These are phyloP conservation scores for Xerocomus amazonicus DNA, from an alignment of 1,284 basidiomycete genomes.

Conservation along the genomic window DNA sequence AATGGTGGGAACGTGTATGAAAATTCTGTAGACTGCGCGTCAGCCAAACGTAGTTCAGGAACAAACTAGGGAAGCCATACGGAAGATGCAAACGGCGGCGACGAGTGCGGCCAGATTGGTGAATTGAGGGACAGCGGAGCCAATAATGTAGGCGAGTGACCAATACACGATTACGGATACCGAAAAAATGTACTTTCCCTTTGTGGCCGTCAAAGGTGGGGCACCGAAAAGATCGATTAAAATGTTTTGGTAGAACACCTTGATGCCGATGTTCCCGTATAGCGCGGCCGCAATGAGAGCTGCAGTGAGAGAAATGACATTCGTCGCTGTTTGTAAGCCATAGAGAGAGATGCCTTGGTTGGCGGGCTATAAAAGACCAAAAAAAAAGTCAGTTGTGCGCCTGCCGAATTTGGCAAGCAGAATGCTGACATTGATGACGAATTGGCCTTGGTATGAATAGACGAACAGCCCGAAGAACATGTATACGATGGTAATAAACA, in stretches of 20 bases:
- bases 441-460: conserved; percentile 60
- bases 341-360: conserved; percentile 56
- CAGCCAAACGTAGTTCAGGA: conserved; percentile 15
- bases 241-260: conserved; percentile 46
- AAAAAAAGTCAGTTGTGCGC: conserved; percentile 1
- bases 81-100: conserved; percentile 58
- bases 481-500: conserved; percentile 55
- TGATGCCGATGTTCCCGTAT: conserved; percentile 64
- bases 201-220: conserved; percentile 44
- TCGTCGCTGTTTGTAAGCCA: conserved; percentile 42
- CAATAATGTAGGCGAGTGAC: conserved; percentile 57
- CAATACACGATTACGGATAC: conserved; percentile 45
- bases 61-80: conserved; percentile 10
- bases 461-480: conserved; percentile 52
- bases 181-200: conserved; percentile 47
- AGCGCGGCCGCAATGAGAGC: conserved; percentile 56
- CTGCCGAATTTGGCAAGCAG: accelerated
- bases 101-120: conserved; percentile 52
- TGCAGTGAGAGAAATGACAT: conserved; percentile 46
- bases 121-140: conserved; percentile 59
- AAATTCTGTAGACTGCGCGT: conserved; percentile 37
- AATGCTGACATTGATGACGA: conserved; percentile 29
- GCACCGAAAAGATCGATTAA: conserved; percentile 54
- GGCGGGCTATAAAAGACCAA: conserved; percentile 37
- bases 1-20: conserved; percentile 61